Conservation (phyloP, 139 green algal genomes). For the Tetradesmus lagerheimii region DNA sequence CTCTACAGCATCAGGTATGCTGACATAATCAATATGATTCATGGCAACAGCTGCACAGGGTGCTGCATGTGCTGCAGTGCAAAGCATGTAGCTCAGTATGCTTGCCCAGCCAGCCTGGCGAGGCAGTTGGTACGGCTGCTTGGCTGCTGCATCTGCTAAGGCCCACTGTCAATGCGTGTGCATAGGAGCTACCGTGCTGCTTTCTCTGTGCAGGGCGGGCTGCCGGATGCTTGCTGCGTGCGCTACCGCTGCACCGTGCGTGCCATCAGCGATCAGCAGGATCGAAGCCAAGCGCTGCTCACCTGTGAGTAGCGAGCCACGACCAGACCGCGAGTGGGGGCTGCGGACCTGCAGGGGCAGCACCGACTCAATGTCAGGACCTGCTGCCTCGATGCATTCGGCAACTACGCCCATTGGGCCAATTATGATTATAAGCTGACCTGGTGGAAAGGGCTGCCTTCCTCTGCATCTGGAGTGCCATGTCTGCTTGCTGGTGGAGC, state of each 20-base stretch:
- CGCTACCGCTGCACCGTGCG: not conserved
- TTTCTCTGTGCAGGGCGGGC: not conserved
- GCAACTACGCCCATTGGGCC: not conserved
- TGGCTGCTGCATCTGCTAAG: not conserved
- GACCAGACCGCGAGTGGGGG: not conserved
- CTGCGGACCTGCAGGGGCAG: not conserved
- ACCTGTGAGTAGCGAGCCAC: not conserved
- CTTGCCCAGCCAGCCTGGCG: not conserved
- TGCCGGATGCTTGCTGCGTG: not conserved
- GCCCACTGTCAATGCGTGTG: not conserved
- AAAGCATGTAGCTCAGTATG: too few relatives aligned
- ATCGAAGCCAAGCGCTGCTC: not conserved
- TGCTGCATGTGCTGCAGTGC: not conserved
- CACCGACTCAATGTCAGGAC: not conserved
- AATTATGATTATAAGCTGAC: not conserved
- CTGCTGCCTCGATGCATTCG: not conserved
- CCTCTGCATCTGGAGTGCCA: constrained; percentile 2
- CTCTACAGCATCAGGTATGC: not conserved
- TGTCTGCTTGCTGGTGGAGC: not conserved
- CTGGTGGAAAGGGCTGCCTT: not conserved
- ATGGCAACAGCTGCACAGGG: not conserved
- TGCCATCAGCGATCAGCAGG: not conserved
- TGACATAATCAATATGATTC: not conserved
- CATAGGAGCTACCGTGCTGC: not conserved
- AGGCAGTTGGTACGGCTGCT: not conserved